Evolutionary conservation across 768 basidiomycete genomes (phyloP), one percentile per base, ranked within the genome.

Genomic region (Rhizopogon vesiculosus): DNA sequence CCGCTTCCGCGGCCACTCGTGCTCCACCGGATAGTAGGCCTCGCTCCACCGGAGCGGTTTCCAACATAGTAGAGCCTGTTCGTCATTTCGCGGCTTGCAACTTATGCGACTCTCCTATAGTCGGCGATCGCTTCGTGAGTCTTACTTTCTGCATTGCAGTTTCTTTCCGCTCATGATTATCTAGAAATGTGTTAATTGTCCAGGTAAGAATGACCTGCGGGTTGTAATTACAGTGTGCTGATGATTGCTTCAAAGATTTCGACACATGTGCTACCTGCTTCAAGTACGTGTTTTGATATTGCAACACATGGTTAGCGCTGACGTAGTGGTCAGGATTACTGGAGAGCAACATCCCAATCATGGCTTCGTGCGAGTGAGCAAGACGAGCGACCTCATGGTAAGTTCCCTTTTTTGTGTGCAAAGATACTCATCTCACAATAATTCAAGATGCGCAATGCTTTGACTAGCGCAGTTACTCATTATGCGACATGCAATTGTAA

Each of bases 181-280:
- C 28, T 46, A 91, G 88, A 92, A 91, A 86, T 92, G 90, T 62
- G 56, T 85, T 8, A 66, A 73, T 55, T 93, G 91, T 69, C 90
- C 91, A 59, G 69, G 68, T 71, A 42, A 60, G 15, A 39, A 19
- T 15, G 22, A 18, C 9, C 39, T 41, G 25, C n/a, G 40, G 19
- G n/a, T 10, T 38, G 25, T 40, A 5, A 35, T 7, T 31, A 44
- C 13, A 16, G 3, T 5, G 33, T n/a, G 1, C 35, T 22, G 10
- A 59, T 71, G 33, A 60, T 49, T 52, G 3, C 7, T 45, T 19
- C 39, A 38, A 52, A n/a, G 90, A 94, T 64, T 94, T 84, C 60
- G 91, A 94, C 61, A 79, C 84, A 8, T 94, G 92, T 64, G 64
- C 69, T 15, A 69, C 76, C 15, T 94, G 92, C 71, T 91, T 87